Evolutionary conservation across 768 basidiomycete species (phyloP).

Genomic region (Daedaleopsis nitida): DNA sequence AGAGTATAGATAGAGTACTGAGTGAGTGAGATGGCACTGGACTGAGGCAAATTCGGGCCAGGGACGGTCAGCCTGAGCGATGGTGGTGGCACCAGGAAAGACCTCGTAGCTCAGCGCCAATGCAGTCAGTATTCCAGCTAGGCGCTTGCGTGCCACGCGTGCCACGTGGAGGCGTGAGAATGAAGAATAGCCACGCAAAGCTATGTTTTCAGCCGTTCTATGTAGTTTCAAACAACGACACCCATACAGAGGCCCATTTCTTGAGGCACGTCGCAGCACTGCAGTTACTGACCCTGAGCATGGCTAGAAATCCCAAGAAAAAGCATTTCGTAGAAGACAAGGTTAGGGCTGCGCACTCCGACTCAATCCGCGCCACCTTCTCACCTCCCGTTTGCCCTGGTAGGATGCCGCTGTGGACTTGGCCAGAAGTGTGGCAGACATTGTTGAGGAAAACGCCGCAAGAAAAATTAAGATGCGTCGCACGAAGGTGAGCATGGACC

Average conservation of each 20-base stretch:
- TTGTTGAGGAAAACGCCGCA: constrained; percentile 22
- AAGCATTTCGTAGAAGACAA: constrained; percentile 26
- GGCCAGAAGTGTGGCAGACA: constrained; percentile 21
- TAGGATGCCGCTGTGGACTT: constrained; percentile 26
- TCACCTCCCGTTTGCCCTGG: neutral
- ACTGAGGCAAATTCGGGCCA: no score
- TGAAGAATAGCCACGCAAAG: no score
- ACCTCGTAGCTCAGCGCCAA: no score
- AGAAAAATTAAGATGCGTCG: constrained; percentile 19
- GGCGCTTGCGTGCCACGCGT: no score
- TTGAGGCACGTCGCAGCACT: neutral
- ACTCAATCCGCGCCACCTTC: neutral
- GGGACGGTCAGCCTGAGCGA: no score
- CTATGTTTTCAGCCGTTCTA: neutral
- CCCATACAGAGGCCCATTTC: neutral
- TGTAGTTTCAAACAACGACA: neutral
- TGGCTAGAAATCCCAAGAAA: constrained; percentile 4
- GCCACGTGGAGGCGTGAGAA: no score
- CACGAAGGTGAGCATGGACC: constrained; percentile 12
- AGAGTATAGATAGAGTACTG: no score
- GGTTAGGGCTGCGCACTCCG: constrained; percentile 8
- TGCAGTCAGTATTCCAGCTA: no score
- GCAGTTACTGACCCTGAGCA: neutral
- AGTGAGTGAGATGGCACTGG: no score
- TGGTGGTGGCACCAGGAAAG: no score